Percentiles rank a stretch among this genome's conserved stretches.
Conservation (phyloP, 768 basidiomycete species). For the Kwoniella sp. region DNA sequence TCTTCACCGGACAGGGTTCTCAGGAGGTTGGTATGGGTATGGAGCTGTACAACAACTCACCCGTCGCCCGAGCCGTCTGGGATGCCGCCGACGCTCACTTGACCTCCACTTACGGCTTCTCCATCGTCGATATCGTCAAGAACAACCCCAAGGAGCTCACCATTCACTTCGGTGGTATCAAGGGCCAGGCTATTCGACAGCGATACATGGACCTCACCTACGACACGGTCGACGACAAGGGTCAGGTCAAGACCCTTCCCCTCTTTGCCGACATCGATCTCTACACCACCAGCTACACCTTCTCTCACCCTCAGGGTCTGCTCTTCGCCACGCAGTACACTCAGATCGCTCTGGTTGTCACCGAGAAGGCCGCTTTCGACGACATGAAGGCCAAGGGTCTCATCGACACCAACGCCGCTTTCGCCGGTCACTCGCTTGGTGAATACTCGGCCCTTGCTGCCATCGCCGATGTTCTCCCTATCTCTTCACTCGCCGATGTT, state of each 20-base stretch:
- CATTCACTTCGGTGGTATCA: conserved; percentile 98
- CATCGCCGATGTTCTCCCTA: conserved; percentile 91
- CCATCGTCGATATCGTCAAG: conserved; percentile 97
- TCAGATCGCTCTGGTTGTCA: conserved; percentile 95
- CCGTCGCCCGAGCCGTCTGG: conserved; percentile 95
- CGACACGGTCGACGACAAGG: conserved; percentile 93
- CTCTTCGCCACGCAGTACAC: conserved; percentile 98
- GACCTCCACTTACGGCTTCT: conserved; percentile 93
- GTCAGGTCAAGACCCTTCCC: conserved; percentile 89
- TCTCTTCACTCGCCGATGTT: conserved; percentile 91
- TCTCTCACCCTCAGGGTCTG: conserved; percentile 90
- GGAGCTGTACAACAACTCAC: conserved; percentile 89
- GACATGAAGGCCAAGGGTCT: conserved; percentile 96
- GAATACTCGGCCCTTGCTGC: conserved; percentile 98
- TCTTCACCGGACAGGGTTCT: conserved; percentile 97
- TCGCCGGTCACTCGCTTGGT: conserved; percentile 96
- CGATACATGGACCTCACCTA: conserved; percentile 99
- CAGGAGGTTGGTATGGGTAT: conserved; percentile 99
- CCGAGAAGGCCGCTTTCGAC: conserved; percentile 96
- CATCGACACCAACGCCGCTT: conserved; percentile 84
- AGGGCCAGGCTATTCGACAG: conserved; percentile 94
- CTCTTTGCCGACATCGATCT: conserved; percentile 93
- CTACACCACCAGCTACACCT: conserved; percentile 95
- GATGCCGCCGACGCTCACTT: conserved; percentile 91
- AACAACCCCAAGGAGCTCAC: conserved; percentile 98